These are phyloP conservation scores for Bothriochloa decipiens DNA, from an alignment of 176 grass and related monocot species.

Conservation along the genomic window DNA sequence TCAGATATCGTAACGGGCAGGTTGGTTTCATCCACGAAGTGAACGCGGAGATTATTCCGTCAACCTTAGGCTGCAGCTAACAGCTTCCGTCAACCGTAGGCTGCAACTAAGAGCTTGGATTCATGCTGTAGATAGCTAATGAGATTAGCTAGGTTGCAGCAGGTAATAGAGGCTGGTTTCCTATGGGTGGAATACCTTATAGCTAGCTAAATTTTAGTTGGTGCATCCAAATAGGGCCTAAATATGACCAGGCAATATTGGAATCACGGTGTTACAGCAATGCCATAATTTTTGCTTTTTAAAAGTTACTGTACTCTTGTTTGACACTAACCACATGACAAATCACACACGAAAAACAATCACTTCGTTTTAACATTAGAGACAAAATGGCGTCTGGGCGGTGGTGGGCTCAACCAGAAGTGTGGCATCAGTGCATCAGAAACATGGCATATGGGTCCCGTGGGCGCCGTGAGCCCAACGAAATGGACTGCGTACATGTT, in stretches of 20 bases:
- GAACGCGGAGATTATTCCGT: background rate
- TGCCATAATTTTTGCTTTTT: background rate
- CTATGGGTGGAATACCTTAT: too few species aligned
- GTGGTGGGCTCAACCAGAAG: background rate
- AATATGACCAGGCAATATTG: background rate
- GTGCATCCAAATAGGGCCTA: background rate
- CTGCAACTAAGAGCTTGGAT: background rate
- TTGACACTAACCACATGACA: background rate
- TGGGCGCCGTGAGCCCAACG: background rate
- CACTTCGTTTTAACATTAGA: background rate
- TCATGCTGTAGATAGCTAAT: background rate
- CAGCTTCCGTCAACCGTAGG: background rate
- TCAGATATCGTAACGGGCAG: background rate
- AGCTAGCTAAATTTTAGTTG: too few species aligned
- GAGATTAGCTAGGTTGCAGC: too few species aligned
- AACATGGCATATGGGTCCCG: background rate
- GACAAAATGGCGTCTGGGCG: background rate
- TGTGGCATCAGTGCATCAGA: background rate
- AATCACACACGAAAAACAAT: background rate
- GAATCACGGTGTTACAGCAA: too few species aligned
- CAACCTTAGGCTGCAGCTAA: background rate
- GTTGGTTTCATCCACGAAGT: background rate
- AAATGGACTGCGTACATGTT: background rate
- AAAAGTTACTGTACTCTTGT: background rate
- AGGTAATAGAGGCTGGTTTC: too few species aligned